Percentiles rank a stretch among this genome's conserved stretches.
These are phyloP conservation scores for Endothia cerciana DNA, from an alignment of 2,329 filamentous ascomycete genomes.

Conservation along the genomic window DNA sequence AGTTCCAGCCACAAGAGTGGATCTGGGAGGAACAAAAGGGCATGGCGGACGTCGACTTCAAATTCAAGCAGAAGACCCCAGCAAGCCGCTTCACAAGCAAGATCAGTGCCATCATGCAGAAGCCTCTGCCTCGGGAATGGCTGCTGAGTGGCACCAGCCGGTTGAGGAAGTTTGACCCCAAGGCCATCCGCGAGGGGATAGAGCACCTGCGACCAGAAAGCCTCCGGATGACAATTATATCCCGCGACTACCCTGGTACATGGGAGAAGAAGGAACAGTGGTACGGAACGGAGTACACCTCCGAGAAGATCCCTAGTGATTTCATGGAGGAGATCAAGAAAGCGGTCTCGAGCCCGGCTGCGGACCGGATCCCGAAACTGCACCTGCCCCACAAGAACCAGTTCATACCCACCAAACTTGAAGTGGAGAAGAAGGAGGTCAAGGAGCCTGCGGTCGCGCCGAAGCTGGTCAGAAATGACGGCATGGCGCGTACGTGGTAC, in stretches of 20 bases:
- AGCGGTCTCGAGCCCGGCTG: constrained; percentile 61
- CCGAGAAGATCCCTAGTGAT: constrained; percentile 76
- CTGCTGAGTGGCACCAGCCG: constrained; percentile 79
- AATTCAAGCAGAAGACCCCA: constrained; percentile 89
- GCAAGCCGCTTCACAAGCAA: constrained; percentile 88
- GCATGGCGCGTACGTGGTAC: constrained; percentile 83
- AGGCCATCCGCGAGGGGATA: constrained; percentile 75
- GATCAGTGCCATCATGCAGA: constrained; percentile 88
- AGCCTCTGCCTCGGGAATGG: constrained; percentile 82
- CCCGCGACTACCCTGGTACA: constrained; percentile 78
- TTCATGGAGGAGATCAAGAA: constrained; percentile 72
- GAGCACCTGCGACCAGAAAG: constrained; percentile 82
- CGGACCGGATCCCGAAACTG: constrained; percentile 68
- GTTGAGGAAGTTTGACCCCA: constrained; percentile 78
- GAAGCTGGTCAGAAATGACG: constrained; percentile 83
- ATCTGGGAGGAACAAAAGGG: constrained; percentile 91
- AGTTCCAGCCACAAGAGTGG: constrained; percentile 84
- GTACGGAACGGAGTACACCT: constrained; percentile 95
- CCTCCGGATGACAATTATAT: constrained; percentile 81
- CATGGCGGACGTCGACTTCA: constrained; percentile 91
- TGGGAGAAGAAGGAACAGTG: constrained; percentile 93
- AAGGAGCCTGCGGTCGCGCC: constrained; percentile 73
- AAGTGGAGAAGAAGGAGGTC: constrained; percentile 94
- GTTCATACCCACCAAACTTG: constrained; percentile 90
- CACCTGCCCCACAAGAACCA: constrained; percentile 92